Base-by-base conservation (phyloP, 345 rosid species). In the Eucalyptus erythrocorys region DNA sequence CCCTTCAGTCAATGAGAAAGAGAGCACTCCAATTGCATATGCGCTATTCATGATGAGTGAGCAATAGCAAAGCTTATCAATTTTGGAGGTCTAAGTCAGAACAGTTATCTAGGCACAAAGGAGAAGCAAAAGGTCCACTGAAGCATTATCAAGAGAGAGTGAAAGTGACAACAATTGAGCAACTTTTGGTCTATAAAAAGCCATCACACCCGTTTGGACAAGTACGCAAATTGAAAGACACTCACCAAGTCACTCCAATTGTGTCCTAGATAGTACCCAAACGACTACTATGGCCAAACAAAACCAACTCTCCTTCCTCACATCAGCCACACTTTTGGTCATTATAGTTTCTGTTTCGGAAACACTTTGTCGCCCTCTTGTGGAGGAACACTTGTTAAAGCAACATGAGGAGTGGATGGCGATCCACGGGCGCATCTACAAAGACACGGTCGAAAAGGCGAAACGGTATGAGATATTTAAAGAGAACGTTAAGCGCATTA, bases 331-430 rank as follows among this genome's bases (percentile, higher is more conserved):
- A 21, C 82, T 76, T 37, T 37, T 76, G 47, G 47, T 76, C 82
- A 40, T 76, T 76, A 9, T 37, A 11, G 47, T 76, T 76, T 76
- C 27, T 21, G 47, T 76, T 76, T 37, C 82, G 15, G 82, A 40
- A 76, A 76, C 82, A 26, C 30, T 76, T 37, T 90, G 87, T 82
- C 86, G 66, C 86, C 42, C 64, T 26, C 49, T 89, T 17, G 57
- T 88, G 26, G 93, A 94, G 89, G 91, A 91, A 48, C 51, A 88
- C 91, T 82, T 91, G 89, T 37, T 43, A 3, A 88, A 90, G 86
- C 92, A 87, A 91, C 92, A 93, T 82, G 93, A 90, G 43, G 87
- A 51, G 27, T 92, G 95, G 95, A 91, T 92, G 92, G 48, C 92
- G 37, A 32, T 61, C 40, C 90, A 91, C 5, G 90, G 89, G 19